Base-by-base conservation (phyloP, 1,284 basidiomycete species). In the Boletus smithii region DNA sequence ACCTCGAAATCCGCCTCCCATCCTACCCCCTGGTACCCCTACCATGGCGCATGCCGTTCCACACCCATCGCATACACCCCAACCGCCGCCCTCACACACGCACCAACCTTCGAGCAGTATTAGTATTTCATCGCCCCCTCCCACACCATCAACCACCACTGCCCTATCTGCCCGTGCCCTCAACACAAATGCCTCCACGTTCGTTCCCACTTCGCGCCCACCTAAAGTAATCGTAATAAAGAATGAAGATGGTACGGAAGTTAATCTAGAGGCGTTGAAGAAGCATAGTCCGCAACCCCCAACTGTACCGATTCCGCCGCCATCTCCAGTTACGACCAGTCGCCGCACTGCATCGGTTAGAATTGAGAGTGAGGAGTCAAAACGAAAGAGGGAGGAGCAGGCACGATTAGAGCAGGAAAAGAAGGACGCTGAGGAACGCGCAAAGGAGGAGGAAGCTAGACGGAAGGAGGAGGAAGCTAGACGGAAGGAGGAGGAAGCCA, bases 21-120 rank as follows among this genome's bases (percentile, higher is more conserved):
- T 68, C 33, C 67, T 86, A 16, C 81, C 63, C n/a, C 62, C 83
- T 20, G 79, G 79, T 27, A 87, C 85, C 2, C 85, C 85, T 8
- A 84, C 81, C 0, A 69, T 79, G 37, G 52, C 77, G 1, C 82
- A 83, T 53, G 75, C 83, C 18, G 62, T 74, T 34, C 75, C 78
- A 16, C 67, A 72, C 38, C 60, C 69, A 18, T 63, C 72, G 9
- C 79, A 80, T 57, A 69, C 72, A 10, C 71, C 74, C 8, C 79
- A 79, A 57, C 73, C 74, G 4, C 73, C 75, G 11, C 73, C 78
- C 2, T 69, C 73, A 6, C 72, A 77, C 17, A 68, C 77, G 13
- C 76, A 78, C 49, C 70, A 74, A 37, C 69, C 79, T 13, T 67
- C 74, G 7, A 69, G 65, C 35, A 76, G 68, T 46, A 72, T 80